A percentile compares a stretch with the other conserved stretches of the same genome.
These are phyloP conservation scores for Turnera subulata DNA, from an alignment of 345 rosid species.

Conservation along the genomic window DNA sequence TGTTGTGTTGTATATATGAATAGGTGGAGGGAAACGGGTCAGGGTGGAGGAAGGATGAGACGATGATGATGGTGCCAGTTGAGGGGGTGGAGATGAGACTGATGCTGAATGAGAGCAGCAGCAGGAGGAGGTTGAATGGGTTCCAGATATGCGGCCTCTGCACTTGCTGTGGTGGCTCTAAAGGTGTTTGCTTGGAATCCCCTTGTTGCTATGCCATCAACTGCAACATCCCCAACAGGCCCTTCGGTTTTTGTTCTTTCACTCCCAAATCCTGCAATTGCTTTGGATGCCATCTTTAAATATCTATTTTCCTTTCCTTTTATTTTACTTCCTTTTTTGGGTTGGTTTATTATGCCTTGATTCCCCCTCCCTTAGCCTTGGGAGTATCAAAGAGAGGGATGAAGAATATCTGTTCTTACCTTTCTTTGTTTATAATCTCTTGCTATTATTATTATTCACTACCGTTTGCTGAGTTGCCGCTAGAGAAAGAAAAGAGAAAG, in stretches of 20 bases:
- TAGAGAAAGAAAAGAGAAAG: too few species aligned
- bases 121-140: constrained; percentile 74
- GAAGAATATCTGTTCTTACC: constrained; percentile 46
- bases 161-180: constrained; percentile 93
- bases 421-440: constrained; percentile 52
- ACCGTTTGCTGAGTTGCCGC: too few species aligned
- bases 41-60: constrained; percentile 27
- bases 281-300: constrained; percentile 77
- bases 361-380: too few species aligned
- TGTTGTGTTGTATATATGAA: too few species aligned
- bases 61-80: constrained; percentile 42
- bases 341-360: constrained; percentile 21
- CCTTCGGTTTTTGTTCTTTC: constrained; percentile 95
- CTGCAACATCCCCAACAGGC: constrained; percentile 95
- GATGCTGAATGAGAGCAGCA: constrained; percentile 74
- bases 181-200: constrained; percentile 71
- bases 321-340: constrained; percentile 5
- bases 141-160: constrained; percentile 90
- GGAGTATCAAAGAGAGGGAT: constrained; percentile 33
- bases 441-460: constrained; percentile 9
- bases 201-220: constrained; percentile 97
- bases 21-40: constrained; percentile 55
- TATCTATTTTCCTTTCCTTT: constrained; percentile 9
- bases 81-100: constrained; percentile 51
- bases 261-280: constrained; percentile 97